phyloP scores from a whole-genome alignment of 495 filamentous ascomycete genomes.

The Aspergillus sclerotioniger region DNA sequence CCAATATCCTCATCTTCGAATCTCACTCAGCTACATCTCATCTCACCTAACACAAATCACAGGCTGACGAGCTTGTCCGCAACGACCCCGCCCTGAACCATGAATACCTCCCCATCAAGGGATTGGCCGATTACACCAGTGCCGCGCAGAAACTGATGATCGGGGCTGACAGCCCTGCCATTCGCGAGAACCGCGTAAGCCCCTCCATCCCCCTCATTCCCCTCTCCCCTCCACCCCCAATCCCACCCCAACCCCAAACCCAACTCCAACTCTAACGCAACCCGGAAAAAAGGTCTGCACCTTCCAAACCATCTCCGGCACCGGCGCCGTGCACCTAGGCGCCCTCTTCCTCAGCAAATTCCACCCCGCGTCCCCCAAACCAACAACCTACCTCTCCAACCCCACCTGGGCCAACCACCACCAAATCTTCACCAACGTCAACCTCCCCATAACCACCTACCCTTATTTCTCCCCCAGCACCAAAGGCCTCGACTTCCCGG shows the following conservation, averaged over 20 bases:
- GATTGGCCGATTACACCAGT: constrained; percentile 75
- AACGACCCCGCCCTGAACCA: constrained; percentile 90
- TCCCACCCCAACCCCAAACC: constrained; percentile 2
- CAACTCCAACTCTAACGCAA: background rate
- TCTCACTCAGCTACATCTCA: background rate
- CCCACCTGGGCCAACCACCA: constrained; percentile 99
- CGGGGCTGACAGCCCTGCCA: constrained; percentile 73
- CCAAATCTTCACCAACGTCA: constrained; percentile 96
- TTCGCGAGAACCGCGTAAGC: constrained; percentile 75
- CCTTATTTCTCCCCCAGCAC: constrained; percentile 89
- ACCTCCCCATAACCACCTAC: constrained; percentile 73
- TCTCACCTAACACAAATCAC: constrained; percentile 13
- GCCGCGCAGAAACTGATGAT: constrained; percentile 90
- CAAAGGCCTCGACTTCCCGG: constrained; percentile 86
- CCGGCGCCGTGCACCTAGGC: constrained; percentile 57
- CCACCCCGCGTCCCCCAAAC: constrained; percentile 59
- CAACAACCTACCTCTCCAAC: constrained; percentile 81
- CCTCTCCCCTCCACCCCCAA: background rate
- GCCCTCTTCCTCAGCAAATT: constrained; percentile 56
- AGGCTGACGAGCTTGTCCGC: constrained; percentile 88
- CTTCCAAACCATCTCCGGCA: constrained; percentile 60
- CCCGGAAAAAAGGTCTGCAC: constrained; percentile 42
- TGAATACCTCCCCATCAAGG: constrained; percentile 97
- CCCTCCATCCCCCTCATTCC: constrained; percentile 9
- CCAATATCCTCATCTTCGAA: too few relatives aligned